Base-by-base conservation (phyloP, 306 rosid species). In the Dryas drummondii region DNA sequence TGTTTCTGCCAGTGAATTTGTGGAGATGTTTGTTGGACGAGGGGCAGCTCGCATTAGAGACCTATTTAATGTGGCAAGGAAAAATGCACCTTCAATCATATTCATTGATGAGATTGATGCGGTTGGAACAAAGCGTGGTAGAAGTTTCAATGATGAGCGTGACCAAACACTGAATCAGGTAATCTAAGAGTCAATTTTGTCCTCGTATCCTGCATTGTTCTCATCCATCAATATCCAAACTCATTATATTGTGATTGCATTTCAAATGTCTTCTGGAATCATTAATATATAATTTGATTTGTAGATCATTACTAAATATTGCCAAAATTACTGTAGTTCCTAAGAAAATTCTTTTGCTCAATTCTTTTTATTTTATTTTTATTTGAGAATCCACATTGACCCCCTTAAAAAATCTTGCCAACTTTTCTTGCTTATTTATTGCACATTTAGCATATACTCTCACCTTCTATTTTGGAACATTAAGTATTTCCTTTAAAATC, bases 51-150 rank as follows among this genome's bases (percentile, higher is more conserved):
- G 97, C 76, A 90, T 91, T 76, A 80, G 98, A 68, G 98, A 94
- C 79, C 93, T 94, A 66, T 94, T 94, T 58, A 91, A 77, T 49
- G 80, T 84, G 4, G 97, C 98, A 65, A 91, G 98, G 81, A 92
- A 91, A 81, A 73, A 69, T 77, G 81, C 97, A 32, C 97, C 98
- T 0, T 94, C 98, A 10, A 92, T 94, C 68, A 78, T 91, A 77
- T 94, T 94, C 86, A 94, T 94, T 26, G 98, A 94, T 80, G 98
- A 92, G 85, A 94, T 94, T 79, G 98, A 94, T 73, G 98, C 97
- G 0, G 98, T 94, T 68, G 98, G 98, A 78, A 97, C 97, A 54
- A 94, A 82, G 82, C 98, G 98, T 14, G 98, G 98, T 78, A 86
- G 97, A 86, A 90, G 96, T 78, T 92, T 91, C 81, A 94, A 94